Evolutionary conservation across 371 early-diverging fungal species (phyloP).

Genomic region (Hamiltosporidium tvaerminnensis): DNA sequence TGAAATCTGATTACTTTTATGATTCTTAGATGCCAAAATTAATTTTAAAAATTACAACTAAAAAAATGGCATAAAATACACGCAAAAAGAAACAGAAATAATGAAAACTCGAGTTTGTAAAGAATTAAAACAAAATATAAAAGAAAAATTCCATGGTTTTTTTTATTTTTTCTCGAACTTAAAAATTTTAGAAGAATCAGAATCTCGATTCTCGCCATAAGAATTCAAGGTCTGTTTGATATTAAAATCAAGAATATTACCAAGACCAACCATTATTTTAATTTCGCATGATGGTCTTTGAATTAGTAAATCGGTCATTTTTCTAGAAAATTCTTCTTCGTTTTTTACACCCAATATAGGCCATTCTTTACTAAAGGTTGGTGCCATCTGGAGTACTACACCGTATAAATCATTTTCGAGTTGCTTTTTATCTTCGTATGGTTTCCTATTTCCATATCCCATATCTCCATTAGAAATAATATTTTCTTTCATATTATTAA

Average conservation of each 20-base stretch:
- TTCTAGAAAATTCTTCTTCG: constrained; percentile 45
- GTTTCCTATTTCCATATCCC: too few relatives aligned
- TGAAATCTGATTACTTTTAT: too few relatives aligned
- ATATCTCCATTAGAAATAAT: background rate
- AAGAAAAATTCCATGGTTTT: too few relatives aligned
- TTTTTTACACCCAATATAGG: constrained; percentile 27
- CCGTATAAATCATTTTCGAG: constrained; percentile 22
- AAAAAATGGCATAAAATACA: too few relatives aligned
- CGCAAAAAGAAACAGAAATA: too few relatives aligned
- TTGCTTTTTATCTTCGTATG: background rate
- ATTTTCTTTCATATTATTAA: background rate
- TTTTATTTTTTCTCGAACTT: too few relatives aligned
- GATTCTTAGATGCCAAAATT: too few relatives aligned
- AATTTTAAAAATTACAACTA: too few relatives aligned
- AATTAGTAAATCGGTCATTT: constrained; percentile 35
- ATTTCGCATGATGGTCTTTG: constrained; percentile 33
- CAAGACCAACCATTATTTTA: constrained; percentile 22
- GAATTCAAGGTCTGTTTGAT: constrained; percentile 6
- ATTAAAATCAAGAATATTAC: constrained; percentile 29
- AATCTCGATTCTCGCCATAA: too few relatives aligned
- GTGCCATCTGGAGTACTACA: constrained; percentile 35
- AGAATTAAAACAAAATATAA: too few relatives aligned
- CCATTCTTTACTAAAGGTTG: constrained; percentile 37
- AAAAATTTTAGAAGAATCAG: too few relatives aligned
- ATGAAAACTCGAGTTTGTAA: too few relatives aligned